Evolutionary conservation across 2,329 filamentous ascomycete species (phyloP), one percentile per base, ranked within the genome.

Genomic region (Fusarium sp.): DNA sequence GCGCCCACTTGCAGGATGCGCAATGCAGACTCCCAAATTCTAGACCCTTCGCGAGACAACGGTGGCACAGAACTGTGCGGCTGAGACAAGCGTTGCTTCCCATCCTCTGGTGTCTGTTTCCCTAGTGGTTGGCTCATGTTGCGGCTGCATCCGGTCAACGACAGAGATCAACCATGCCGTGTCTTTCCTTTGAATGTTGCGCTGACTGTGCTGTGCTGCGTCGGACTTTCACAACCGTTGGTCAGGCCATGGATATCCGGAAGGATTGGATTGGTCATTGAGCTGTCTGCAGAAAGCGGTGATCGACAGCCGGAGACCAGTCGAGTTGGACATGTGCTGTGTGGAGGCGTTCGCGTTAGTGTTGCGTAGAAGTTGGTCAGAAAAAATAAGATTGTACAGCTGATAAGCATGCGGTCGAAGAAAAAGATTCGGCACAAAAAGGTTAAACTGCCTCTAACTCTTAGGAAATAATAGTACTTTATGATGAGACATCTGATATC

Each of bases 321-420:
- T 78, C 64, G 61, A 66, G 52, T 61, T 60, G 45, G 54, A 69
- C 70, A 71, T 68, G 67, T 76, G 74, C 14, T n/a, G 22, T 61
- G 64, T 68, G 64, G 67, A 76, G 76, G 73, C 42, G 76, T 78
- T 78, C 69, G 72, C 70, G 47, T 69, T 74, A 75, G 73, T 75
- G 64, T 56, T 63, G 59, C 31, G n/a, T 45, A 45, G 40, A 27
- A 6, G 27, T 2, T 20, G 18, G 47, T 31, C 47, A 52, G 47
- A 52, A 52, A 52, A 8, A 20, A 31, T 11, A 52, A 5, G 27
- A 52, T 31, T 20, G 18, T 10, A 14, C 6, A 27, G 47, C 10
- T 14, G 18, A 20, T 31, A 31, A n/a, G 18, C 31, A 34, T 13
- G 3, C 6, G 5, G 31, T 34, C 2, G 31, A 13, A 34, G 31